A percentile compares a stretch with the other conserved stretches of the same genome.
Conservation (phyloP, 441 rosid genomes). For the Erodium texanum region DNA sequence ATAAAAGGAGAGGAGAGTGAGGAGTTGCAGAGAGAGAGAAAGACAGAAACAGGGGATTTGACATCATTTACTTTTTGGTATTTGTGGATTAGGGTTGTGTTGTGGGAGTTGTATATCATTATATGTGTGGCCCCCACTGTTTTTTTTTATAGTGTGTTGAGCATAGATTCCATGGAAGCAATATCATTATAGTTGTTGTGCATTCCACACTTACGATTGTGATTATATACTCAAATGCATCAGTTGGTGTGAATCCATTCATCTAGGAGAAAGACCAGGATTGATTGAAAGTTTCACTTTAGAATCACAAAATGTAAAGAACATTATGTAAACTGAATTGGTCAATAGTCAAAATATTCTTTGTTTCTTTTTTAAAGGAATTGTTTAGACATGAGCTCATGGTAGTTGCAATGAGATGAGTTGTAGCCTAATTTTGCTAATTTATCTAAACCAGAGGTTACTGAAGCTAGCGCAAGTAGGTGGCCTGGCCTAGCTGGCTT, state of each 20-base stretch:
- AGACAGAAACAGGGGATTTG: neutral
- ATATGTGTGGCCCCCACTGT: neutral
- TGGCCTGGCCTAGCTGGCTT: neutral
- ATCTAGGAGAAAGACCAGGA: too few species aligned
- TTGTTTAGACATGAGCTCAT: neutral
- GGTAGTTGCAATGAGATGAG: neutral
- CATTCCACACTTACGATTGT: neutral
- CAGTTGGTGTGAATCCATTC: too few species aligned
- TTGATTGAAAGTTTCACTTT: too few species aligned
- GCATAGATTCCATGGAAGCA: neutral
- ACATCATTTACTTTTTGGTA: neutral
- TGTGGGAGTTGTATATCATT: too few species aligned
- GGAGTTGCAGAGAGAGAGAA: conserved; percentile 7
- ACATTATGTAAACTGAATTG: too few species aligned
- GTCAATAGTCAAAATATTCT: too few species aligned
- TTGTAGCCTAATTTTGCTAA: neutral
- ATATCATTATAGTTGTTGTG: neutral
- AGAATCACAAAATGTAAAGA: too few species aligned
- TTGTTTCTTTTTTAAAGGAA: too few species aligned
- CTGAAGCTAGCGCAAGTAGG: too few species aligned
- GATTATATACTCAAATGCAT: too few species aligned
- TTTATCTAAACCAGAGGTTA: neutral
- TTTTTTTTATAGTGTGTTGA: neutral
- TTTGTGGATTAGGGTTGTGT: neutral
- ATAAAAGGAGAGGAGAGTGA: neutral